A percentile compares a stretch with the other conserved stretches of the same genome.
These are phyloP conservation scores for Fusarium sp. DNA, from an alignment of 2,329 filamentous ascomycete genomes.

Conservation along the genomic window DNA sequence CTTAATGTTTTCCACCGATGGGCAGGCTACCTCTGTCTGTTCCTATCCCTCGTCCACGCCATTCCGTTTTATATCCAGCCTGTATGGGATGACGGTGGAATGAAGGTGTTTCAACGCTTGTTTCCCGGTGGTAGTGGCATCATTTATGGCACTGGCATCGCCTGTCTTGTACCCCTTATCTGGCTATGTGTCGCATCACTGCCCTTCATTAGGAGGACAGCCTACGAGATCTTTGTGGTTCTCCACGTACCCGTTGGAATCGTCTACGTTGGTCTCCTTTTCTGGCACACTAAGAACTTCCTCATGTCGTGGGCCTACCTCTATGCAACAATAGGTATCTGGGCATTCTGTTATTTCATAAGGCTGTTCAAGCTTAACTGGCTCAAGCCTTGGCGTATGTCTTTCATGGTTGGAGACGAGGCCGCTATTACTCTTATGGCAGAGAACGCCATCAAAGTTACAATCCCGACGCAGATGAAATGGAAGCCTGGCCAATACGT, in stretches of 20 bases:
- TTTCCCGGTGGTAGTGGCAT: slow-evolving; percentile 71
- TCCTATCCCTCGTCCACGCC: slow-evolving; percentile 83
- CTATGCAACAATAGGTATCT: slow-evolving; percentile 81
- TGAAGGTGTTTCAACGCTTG: slow-evolving; percentile 73
- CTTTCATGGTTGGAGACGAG: slow-evolving; percentile 90
- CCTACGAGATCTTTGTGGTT: slow-evolving; percentile 86
- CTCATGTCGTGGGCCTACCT: slow-evolving; percentile 91
- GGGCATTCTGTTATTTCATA: slow-evolving; percentile 75
- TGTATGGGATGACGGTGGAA: slow-evolving; percentile 80
- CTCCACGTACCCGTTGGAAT: slow-evolving; percentile 85
- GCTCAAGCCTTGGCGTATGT: slow-evolving; percentile 78
- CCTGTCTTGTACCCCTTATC: slow-evolving; percentile 79
- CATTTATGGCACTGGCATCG: slow-evolving; percentile 86
- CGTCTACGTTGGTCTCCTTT: slow-evolving; percentile 82
- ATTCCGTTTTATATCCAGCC: slow-evolving; percentile 91
- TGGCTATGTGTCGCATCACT: slow-evolving; percentile 89
- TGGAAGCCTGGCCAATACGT: slow-evolving; percentile 96
- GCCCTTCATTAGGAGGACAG: slow-evolving; percentile 75
- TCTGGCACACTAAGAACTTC: slow-evolving; percentile 97
- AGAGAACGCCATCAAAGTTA: slow-evolving; percentile 95
- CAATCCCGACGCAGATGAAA: slow-evolving; percentile 88
- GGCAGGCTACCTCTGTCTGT: slow-evolving; percentile 85
- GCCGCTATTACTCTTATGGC: slow-evolving; percentile 88
- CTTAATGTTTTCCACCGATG: slow-evolving; percentile 94
- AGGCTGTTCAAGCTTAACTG: slow-evolving; percentile 90